A percentile compares a stretch with the other conserved stretches of the same genome.
Conservation (phyloP, 1,284 basidiomycete genomes). For the Sporisorium iseilematis-ciliati region DNA sequence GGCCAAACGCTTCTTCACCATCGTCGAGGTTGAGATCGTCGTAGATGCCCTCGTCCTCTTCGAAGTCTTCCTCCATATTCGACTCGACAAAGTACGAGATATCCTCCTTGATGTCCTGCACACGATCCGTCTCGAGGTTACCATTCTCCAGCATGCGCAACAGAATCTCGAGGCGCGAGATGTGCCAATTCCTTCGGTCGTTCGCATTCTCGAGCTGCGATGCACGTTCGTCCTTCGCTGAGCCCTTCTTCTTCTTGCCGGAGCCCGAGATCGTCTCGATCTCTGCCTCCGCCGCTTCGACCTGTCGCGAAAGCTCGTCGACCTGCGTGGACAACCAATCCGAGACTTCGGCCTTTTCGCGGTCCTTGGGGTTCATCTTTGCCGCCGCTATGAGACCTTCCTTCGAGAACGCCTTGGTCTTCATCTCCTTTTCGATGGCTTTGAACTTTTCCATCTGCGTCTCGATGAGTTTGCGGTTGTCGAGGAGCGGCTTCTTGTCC, state of each 20-base stretch:
- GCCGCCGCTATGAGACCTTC: constrained; percentile 95
- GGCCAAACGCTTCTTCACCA: constrained; percentile 76
- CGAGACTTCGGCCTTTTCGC: constrained; percentile 91
- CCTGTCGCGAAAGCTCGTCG: constrained; percentile 91
- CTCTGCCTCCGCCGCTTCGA: constrained; percentile 95
- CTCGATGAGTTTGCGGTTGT: constrained; percentile 95
- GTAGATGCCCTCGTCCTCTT: constrained; percentile 97
- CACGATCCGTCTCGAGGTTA: constrained; percentile 83
- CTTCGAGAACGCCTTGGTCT: constrained; percentile 99
- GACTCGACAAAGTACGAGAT: constrained; percentile 96
- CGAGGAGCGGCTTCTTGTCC: constrained; percentile 93
- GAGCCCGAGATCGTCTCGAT: constrained; percentile 87
- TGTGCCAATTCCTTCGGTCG: constrained; percentile 95
- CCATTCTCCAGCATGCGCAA: constrained; percentile 95
- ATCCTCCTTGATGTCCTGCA: constrained; percentile 88
- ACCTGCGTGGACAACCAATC: constrained; percentile 74
- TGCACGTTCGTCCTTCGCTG: constrained; percentile 77
- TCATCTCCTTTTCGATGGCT: constrained; percentile 99
- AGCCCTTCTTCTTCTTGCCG: constrained; percentile 79
- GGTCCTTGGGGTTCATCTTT: constrained; percentile 94
- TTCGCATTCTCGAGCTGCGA: constrained; percentile 89
- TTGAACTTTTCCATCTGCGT: constrained; percentile 99
- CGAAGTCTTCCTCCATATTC: constrained; percentile 96
- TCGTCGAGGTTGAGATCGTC: constrained; percentile 98
- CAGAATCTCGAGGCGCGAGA: constrained; percentile 90